Conservation (phyloP, 2,329 filamentous ascomycete species). For the Talaromyces sp. region DNA sequence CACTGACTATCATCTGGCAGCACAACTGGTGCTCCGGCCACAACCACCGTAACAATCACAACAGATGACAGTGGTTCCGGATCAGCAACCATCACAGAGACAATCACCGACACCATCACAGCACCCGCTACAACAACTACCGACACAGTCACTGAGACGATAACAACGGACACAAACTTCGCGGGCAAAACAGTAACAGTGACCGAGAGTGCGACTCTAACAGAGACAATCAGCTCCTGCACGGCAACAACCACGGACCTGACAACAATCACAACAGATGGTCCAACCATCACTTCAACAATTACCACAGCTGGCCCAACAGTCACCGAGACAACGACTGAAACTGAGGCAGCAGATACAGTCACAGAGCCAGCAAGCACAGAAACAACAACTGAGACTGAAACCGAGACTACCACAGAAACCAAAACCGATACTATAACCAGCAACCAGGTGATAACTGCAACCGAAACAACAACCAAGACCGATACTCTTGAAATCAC, state of each 20-base stretch:
- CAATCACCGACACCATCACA: conserved; percentile 10
- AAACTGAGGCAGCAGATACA: neutral
- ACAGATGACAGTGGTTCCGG: no score
- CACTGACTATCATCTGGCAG: no score
- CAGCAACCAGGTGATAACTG: neutral
- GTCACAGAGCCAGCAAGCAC: neutral
- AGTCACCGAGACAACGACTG: neutral
- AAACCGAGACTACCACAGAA: neutral
- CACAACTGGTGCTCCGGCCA: no score
- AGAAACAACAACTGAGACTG: neutral
- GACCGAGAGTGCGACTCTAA: neutral
- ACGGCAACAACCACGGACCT: conserved; percentile 1
- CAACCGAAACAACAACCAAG: neutral
- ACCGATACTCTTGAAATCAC: neutral
- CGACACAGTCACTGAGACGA: neutral
- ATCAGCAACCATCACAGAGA: neutral
- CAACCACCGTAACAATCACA: no score
- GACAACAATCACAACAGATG: neutral
- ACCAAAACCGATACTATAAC: conserved; percentile 9
- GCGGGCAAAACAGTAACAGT: neutral
- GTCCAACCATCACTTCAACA: neutral
- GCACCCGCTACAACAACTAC: conserved; percentile 5
- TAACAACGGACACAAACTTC: neutral
- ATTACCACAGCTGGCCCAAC: neutral
- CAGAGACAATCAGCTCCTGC: conserved; percentile 3